Evolutionary conservation across 345 rosid genomes (phyloP), one percentile per base, ranked within the genome.

Genomic region (Kandelia obovata): DNA sequence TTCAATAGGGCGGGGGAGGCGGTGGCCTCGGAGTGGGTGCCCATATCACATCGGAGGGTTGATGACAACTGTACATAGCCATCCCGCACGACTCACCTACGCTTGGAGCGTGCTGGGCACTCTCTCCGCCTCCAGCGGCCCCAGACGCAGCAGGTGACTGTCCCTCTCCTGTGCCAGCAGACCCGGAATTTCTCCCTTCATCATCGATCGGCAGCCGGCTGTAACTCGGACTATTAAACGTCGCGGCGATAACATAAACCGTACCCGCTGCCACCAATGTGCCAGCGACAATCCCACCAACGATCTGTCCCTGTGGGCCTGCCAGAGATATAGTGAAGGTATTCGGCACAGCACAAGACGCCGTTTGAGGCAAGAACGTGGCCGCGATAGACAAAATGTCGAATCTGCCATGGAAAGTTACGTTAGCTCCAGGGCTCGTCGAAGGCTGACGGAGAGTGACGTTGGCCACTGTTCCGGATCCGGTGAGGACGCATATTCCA

Each of bases 291-390:
- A 83, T 71, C 8, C 98, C 98, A 0, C 98, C 98, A 0, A 94
- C 91, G 76, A 89, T 85, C 83, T 94, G 98, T 5, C 98, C 97
- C 70, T 88, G 98, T 3, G 97, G 98, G 2, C 97, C 96, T 1
- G 97, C 97, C 5, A 94, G 80, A 0, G 97, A 91, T 46, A 94
- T 86, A 1, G 88, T 80, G 74, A 94, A 83, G 55, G 75, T 73
- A 62, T 79, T 84, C 0, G 96, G 89, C 0, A 84, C 73, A 5
- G 74, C 83, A 31, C 71, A 78, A 28, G 86, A 70, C 19, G 81
- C 58, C 52, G 87, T 72, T 21, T 73, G 91, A 27, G 96, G 86
- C 39, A 91, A 72, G 60, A 91, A 84, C 4, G 97, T 87, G 0
- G 97, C 98, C 13, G 97, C 89, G 76, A 94, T 78, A 0, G 98